Base-by-base conservation (phyloP, 345 rosid species). In the Salix viminalis region DNA sequence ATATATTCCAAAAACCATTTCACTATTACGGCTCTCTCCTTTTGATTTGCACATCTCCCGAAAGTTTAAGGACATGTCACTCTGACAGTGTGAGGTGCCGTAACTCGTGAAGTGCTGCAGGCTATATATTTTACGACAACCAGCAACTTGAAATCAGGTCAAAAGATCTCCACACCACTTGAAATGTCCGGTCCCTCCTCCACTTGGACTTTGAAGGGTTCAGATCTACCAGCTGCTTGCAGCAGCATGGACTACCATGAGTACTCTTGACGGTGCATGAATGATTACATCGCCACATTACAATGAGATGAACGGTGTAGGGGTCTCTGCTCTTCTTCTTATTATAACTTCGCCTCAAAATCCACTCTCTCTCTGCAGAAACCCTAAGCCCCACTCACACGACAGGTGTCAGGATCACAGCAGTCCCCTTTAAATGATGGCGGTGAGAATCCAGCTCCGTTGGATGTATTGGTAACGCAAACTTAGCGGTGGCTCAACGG, bases 391-490 rank as follows among this genome's bases (percentile, higher is more conserved):
- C 87, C 80, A 46, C 60, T 73, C 87, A 89, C 88, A 83, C 84
- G 89, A 87, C 89, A 82, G 54, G 75, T 42, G 90, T 87, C 88
- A 86, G 90, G 83, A 83, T 70, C 85, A 73, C 87, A 85, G 65
- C 81, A 44, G 83, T 75, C 73, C 70, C 37, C 75, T 75, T 70
- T 81, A 70, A 87, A 81, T 77, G 85, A 77, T 36, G 60, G 67
- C 67, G 72, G 76, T 72, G 82, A 73, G 44, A 34, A 76, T 37
- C 74, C 19, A 11, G 62, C 52, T 46, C 69, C 76, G 72, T 79
- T 42, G 71, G 80, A 78, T 82, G 23, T 28, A 50, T 8, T 50
- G 68, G 58, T 32, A 48, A 34, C 13, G 19, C 3, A 30, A 54
- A 56, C 58, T 76, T 65, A 81, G 73, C 76, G 19, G 26, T 54